Evolutionary conservation across 495 filamentous ascomycete genomes (phyloP).

Genomic region (Pseudevernia furfuracea): DNA sequence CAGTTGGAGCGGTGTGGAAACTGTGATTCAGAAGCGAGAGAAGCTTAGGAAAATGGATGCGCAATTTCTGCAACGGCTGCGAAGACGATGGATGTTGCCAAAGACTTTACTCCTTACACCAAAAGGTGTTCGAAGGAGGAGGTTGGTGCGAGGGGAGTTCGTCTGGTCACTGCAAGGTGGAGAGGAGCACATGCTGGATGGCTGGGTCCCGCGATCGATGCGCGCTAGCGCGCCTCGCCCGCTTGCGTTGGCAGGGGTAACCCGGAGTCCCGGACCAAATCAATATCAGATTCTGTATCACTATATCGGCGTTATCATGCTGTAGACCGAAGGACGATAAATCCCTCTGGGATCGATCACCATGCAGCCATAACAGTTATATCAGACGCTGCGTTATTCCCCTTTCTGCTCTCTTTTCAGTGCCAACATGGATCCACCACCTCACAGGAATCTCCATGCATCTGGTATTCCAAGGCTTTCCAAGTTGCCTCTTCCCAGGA

Average conservation of each 20-base stretch:
- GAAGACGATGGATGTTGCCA: not conserved
- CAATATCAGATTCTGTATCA: slow-evolving; percentile 2
- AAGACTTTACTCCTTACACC: not conserved
- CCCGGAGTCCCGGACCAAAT: not conserved
- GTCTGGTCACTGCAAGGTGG: slow-evolving; percentile 14
- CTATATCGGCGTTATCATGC: not conserved
- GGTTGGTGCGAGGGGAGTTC: slow-evolving; percentile 9
- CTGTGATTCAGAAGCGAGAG: not conserved
- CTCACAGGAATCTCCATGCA: slow-evolving; percentile 10
- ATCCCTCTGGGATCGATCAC: not conserved
- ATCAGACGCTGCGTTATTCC: not conserved
- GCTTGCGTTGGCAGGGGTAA: slow-evolving; percentile 14
- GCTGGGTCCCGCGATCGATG: slow-evolving; percentile 8
- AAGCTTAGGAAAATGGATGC: not conserved
- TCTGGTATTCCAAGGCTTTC: slow-evolving; percentile 35
- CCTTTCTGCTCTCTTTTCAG: not conserved
- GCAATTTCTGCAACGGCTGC: not conserved
- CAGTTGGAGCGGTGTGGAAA: not conserved
- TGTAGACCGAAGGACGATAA: not conserved
- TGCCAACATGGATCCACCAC: slow-evolving; percentile 11
- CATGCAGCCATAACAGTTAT: not conserved
- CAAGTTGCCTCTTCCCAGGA: slow-evolving; percentile 31
- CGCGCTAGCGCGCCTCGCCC: slow-evolving; percentile 10
- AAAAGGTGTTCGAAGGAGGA: not conserved
- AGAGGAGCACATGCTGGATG: slow-evolving; percentile 10